Evolutionary conservation across 805 yeast species (phyloP), one percentile per base, ranked within the genome.

Genomic region (Yarrowia osloensis): DNA sequence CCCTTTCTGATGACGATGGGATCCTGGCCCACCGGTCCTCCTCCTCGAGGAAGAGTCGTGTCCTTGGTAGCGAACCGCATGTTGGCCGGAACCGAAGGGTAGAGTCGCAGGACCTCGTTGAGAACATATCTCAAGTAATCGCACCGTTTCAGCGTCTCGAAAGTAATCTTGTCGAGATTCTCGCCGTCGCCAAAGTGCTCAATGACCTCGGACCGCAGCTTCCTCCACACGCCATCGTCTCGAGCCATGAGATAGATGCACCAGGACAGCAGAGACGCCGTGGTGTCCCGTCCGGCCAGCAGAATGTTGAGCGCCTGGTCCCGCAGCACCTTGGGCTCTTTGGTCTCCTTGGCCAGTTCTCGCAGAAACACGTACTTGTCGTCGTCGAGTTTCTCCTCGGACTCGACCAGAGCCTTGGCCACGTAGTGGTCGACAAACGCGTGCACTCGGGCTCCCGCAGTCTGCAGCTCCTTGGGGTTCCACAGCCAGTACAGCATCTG

Each of bases 281-380:
- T 84, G 46, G 86, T 84, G 70, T 84, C 86, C 70, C 87, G 77
- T 26, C 86, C 86, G 13, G 87, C 87, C n/a, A 83, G 73, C 68
- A 84, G 76, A 65, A 84, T 80, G 70, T 82, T 83, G 72, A 84
- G 76, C 49, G 82, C 76, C 74, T 84, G 86, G 72, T 82, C 85
- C 59, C 86, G 76, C 67, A 84, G 79, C 19, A 79, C 77, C 65
- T 68, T 74, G 15, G 84, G 82, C 69, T 84, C 81, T 66, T 80
- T 77, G 7, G 85, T 82, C 71, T 81, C 81, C 73, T 80, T 79
- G 50, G 78, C 82, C 68, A 84, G 77, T 70, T 82, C 86, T 50
- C 78, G 75, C 67, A 84, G 78, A 72, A 84, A 82, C 15, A 81
- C 78, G 69, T 81, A 83, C 22, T 81, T 77, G 37, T 76, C 82